phyloP scores from a whole-genome alignment of 345 rosid species.

The Ceriops tagal region DNA sequence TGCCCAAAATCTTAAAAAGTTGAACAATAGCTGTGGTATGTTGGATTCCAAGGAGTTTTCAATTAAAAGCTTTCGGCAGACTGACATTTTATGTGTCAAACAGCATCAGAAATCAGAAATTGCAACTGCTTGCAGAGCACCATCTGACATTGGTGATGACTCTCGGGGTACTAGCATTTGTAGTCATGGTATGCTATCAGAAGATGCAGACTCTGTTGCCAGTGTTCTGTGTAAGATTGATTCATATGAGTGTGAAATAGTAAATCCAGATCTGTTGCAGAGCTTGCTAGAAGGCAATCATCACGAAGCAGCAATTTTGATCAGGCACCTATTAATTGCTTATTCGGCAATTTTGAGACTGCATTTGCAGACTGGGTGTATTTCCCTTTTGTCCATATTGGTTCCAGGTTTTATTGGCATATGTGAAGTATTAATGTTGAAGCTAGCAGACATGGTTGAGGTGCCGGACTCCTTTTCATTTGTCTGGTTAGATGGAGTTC shows the following conservation, averaged over 20 bases:
- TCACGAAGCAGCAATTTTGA: slow-evolving; percentile 49
- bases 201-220: slow-evolving; percentile 29
- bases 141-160: slow-evolving; percentile 24
- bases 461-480: slow-evolving; percentile 46
- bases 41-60: slow-evolving; percentile 18
- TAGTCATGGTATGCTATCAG: slow-evolving; percentile 6
- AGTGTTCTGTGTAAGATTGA: slow-evolving; percentile 32
- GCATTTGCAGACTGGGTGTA: slow-evolving; percentile 40
- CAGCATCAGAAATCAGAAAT: slow-evolving; percentile 14
- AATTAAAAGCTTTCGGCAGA: not conserved
- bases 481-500: slow-evolving; percentile 81
- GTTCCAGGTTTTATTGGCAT: slow-evolving; percentile 42
- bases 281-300: slow-evolving; percentile 53
- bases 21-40: slow-evolving; percentile 11
- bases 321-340: slow-evolving; percentile 71
- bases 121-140: slow-evolving; percentile 14
- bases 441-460: slow-evolving; percentile 45
- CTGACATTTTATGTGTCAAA: slow-evolving; percentile 7
- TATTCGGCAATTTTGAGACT: slow-evolving; percentile 69
- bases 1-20: slow-evolving; percentile 21
- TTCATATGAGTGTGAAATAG: slow-evolving; percentile 25
- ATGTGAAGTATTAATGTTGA: slow-evolving; percentile 51
- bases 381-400: slow-evolving; percentile 40
- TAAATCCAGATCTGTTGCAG: slow-evolving; percentile 41
- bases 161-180: slow-evolving; percentile 8